A percentile compares a stretch with the other conserved stretches of the same genome.
Conservation (phyloP, 352 stramenopile genomes). For the Peronospora belbahrii region DNA sequence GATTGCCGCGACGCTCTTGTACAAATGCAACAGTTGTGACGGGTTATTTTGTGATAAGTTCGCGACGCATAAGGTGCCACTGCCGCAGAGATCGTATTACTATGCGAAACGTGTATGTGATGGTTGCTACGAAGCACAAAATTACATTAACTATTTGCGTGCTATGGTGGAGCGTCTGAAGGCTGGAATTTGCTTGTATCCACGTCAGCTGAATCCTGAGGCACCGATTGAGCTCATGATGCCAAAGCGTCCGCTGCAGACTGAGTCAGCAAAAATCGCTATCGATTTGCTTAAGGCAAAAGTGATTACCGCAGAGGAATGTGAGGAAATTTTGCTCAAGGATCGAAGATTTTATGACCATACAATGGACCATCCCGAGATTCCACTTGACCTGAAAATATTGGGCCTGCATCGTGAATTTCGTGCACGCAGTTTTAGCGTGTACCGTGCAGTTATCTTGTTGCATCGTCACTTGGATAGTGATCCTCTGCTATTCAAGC, state of each 20-base stretch:
- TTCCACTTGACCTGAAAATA: constrained; percentile 80
- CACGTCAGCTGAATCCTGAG: constrained; percentile 72
- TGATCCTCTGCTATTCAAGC: constrained; percentile 81
- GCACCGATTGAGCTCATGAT: constrained; percentile 85
- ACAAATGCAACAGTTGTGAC: constrained; percentile 82
- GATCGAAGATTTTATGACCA: constrained; percentile 81
- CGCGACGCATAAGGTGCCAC: constrained; percentile 67
- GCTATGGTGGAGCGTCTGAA: constrained; percentile 82
- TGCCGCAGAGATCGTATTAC: constrained; percentile 74
- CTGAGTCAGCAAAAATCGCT: constrained; percentile 76
- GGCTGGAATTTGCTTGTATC: constrained; percentile 80
- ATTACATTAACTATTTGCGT: constrained; percentile 81
- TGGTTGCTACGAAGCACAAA: constrained; percentile 75
- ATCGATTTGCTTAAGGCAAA: constrained; percentile 80
- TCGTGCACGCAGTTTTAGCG: constrained; percentile 64
- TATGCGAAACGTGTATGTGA: constrained; percentile 85
- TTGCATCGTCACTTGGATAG: constrained; percentile 81
- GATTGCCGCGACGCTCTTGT: constrained; percentile 43
- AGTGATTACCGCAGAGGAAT: constrained; percentile 81
- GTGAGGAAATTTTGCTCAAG: constrained; percentile 76
- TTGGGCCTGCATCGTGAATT: constrained; percentile 84
- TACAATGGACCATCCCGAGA: constrained; percentile 77
- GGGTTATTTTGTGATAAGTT: constrained; percentile 74
- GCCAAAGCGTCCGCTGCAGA: constrained; percentile 76
- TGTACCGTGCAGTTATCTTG: constrained; percentile 80